phyloP scores from a whole-genome alignment of 2,329 filamentous ascomycete genomes.

The Alternaria triticina region DNA sequence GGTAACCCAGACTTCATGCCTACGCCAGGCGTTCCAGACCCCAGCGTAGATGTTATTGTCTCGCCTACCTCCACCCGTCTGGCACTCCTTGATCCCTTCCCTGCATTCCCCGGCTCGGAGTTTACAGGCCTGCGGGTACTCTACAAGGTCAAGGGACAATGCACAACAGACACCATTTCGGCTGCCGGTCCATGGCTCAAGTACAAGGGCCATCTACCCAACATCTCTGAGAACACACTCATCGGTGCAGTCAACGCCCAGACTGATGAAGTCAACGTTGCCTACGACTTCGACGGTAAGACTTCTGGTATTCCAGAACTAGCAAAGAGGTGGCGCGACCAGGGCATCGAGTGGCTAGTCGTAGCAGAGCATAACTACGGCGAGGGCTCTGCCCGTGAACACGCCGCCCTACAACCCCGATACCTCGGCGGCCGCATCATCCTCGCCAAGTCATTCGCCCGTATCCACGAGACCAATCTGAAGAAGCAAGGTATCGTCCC shows the following conservation, averaged over 20 bases:
- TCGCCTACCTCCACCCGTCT: conserved; percentile 88
- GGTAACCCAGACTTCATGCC: conserved; percentile 79
- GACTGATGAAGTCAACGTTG: conserved; percentile 89
- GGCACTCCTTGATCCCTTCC: conserved; percentile 88
- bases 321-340: conserved; percentile 79
- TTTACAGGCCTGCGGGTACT: conserved; percentile 81
- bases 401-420: conserved; percentile 88
- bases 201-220: conserved; percentile 98
- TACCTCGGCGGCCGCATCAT: conserved; percentile 87
- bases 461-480: conserved; percentile 93
- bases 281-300: conserved; percentile 83
- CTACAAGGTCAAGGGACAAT: conserved; percentile 96
- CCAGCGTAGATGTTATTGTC: conserved; percentile 75
- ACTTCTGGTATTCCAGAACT: conserved; percentile 84
- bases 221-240: conserved; percentile 96
- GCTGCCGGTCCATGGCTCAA: conserved; percentile 97
- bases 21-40: conserved; percentile 73
- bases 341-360: conserved; percentile 83
- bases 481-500: conserved; percentile 98
- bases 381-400: conserved; percentile 86
- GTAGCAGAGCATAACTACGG: conserved; percentile 98
- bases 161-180: conserved; percentile 98
- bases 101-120: conserved; percentile 78
- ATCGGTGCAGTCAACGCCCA: conserved; percentile 93
- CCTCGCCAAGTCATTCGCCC: conserved; percentile 83